These are phyloP conservation scores for Beauveria bassiana DNA, from an alignment of 2,329 filamentous ascomycete species.

Conservation along the genomic window DNA sequence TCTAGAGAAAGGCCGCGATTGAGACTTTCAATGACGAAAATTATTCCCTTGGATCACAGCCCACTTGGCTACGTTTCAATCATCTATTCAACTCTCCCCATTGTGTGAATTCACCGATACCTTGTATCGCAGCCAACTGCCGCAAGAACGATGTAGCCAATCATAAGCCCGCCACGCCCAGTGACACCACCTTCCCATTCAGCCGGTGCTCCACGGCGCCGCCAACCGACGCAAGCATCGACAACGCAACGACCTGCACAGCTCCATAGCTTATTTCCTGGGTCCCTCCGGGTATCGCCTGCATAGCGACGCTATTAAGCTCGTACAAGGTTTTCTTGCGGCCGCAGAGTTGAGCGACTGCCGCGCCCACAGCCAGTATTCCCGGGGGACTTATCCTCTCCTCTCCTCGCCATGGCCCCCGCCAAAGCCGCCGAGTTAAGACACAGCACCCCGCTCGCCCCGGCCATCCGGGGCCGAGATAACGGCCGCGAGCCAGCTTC, in stretches of 20 bases:
- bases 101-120: neutral
- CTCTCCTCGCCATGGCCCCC: neutral
- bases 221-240: constrained; percentile 4
- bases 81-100: too few species aligned
- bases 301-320: neutral
- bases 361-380: neutral
- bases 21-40: too few species aligned
- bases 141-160: constrained; percentile 8
- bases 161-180: neutral
- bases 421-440: neutral
- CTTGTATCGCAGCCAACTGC: neutral
- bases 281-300: neutral
- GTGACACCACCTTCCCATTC: neutral
- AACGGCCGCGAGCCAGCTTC: neutral
- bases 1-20: too few species aligned
- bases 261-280: constrained; percentile 5
- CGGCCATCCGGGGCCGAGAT: neutral
- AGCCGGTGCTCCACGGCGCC: neutral
- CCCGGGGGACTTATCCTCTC: neutral
- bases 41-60: too few species aligned
- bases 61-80: too few species aligned
- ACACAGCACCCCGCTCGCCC: neutral
- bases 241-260: constrained; percentile 8
- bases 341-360: neutral
- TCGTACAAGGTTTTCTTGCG: neutral